A percentile compares a stretch with the other conserved stretches of the same genome.
These are phyloP conservation scores for Reutealis trisperma DNA, from an alignment of 345 rosid genomes.

Conservation along the genomic window DNA sequence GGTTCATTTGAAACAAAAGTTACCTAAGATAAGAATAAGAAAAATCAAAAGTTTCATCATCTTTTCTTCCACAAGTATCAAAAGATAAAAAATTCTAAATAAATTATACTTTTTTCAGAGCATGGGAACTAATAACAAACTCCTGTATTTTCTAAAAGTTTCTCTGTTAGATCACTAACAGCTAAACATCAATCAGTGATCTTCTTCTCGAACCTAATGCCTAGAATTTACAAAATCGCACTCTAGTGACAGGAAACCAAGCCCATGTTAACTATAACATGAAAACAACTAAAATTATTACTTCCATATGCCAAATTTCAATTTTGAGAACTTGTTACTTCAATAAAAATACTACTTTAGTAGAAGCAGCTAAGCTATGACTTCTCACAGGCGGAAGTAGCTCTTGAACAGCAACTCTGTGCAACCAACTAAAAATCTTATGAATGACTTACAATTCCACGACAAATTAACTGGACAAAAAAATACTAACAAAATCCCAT, in stretches of 20 bases:
- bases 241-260: background rate
- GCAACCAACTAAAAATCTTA: background rate
- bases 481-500: background rate
- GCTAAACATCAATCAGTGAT: background rate
- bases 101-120: background rate
- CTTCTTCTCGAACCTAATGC: background rate
- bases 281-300: background rate
- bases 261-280: background rate
- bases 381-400: background rate
- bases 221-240: background rate
- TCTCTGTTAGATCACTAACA: background rate
- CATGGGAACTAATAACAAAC: conserved; percentile 1
- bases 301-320: background rate
- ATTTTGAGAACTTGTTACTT: no score
- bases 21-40: conserved; percentile 43
- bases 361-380: background rate
- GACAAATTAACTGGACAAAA: background rate
- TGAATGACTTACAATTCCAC: background rate
- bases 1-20: conserved; percentile 73
- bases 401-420: conserved; percentile 1
- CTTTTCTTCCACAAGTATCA: background rate
- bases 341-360: no score
- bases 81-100: background rate
- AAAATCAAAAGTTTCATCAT: background rate
- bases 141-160: background rate